Evolutionary conservation across 1,139 yeast genomes (phyloP), one percentile per base, ranked within the genome.

Genomic region (Lodderomyces jiufengensis): DNA sequence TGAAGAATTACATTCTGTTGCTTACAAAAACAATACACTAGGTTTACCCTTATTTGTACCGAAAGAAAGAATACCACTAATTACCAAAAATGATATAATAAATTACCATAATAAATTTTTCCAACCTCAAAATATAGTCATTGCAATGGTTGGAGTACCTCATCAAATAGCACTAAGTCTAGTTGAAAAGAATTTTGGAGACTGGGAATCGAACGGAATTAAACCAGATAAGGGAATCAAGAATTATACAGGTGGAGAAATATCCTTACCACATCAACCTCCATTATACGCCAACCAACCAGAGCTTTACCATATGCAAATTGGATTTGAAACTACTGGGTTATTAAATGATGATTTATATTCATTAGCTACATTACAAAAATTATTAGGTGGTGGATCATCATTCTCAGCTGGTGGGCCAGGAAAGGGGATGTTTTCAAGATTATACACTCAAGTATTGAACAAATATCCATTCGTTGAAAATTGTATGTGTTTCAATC

Each of bases 331-430:
- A 58, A 95, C 97, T 13, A 69, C 85, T 3, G 85, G 96, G 0
- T 80, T 90, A 31, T 75, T 80, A 37, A 81, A 84, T 53, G 90
- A 87, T 13, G 97, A 92, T 50, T 80, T 90, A 29, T 92, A 92
- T 52, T 95, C 95, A 0, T 67, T 88, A 32, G 97, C 97, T 1
- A 82, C 92, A 1, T 72, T 92, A 39, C 98, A 92, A 55, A 88
- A 92, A 42, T 68, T 92, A 22, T 67, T 92, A n/a, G 98, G 98
- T 28, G 97, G 97, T 26, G 98, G 98, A 35, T 95, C 97, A 6
- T 88, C 97, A 1, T 92, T 92, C 55, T 83, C 95, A 16, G 97
- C 99, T 9, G 99, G 99, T 46, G 99, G 99, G 0, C 99, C 99
- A n/a, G 99, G 99, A 38, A 92, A 92, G 61, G 99, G 99, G 5